Evolutionary conservation across 2,329 filamentous ascomycete genomes (phyloP).

Genomic region (Ceratocystis cacaofunesta): DNA sequence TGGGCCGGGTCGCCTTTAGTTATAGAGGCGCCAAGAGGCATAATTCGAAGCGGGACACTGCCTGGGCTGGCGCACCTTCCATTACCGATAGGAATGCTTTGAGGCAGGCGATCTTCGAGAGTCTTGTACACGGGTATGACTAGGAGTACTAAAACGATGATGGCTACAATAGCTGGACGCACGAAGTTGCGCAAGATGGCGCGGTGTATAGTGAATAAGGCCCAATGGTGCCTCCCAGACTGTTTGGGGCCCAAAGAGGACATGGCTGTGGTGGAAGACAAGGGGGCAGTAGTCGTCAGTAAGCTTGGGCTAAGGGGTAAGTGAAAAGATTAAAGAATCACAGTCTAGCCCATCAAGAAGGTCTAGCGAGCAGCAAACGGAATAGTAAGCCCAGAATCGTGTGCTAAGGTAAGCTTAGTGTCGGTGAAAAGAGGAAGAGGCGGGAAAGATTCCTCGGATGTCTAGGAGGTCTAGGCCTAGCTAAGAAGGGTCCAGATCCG

Average conservation of each 20-base stretch:
- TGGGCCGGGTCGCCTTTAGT: constrained; percentile 22
- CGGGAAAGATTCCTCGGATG: too few relatives aligned
- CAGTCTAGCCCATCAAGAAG: too few relatives aligned
- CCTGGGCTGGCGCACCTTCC: neutral
- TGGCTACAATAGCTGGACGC: neutral
- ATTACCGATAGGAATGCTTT: neutral
- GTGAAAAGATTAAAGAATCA: too few relatives aligned
- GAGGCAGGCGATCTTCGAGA: neutral
- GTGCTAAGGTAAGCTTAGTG: too few relatives aligned
- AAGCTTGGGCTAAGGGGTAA: too few relatives aligned
- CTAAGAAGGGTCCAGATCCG: neutral
- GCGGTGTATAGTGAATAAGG: neutral
- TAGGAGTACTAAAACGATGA: neutral
- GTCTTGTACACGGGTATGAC: neutral
- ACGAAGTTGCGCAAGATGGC: neutral
- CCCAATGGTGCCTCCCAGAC: neutral
- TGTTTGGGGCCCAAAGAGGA: neutral
- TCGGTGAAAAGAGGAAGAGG: too few relatives aligned
- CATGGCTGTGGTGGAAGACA: neutral
- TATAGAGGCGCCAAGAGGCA: constrained; percentile 27
- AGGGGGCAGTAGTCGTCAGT: too few relatives aligned
- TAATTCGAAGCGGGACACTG: constrained; percentile 21
- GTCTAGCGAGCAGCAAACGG: too few relatives aligned
- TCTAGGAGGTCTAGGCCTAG: neutral
- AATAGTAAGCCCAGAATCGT: too few relatives aligned